Base-by-base conservation (phyloP, 208 protist genomes). In the Crithidia thermophila region DNA sequence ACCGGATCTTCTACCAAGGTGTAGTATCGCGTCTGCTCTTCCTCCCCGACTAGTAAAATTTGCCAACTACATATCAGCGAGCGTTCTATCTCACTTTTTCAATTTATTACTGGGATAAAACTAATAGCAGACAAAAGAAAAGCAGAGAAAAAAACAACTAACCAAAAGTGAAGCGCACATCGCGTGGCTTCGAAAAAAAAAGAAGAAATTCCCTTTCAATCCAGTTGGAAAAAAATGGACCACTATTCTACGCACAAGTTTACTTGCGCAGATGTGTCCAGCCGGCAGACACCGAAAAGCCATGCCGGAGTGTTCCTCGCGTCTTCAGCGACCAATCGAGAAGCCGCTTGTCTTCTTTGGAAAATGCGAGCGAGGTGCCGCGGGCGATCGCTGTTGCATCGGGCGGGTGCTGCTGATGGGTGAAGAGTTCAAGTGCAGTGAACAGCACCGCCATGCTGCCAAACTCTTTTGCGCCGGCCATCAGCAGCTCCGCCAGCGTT, bases 401-500 rank as follows among this genome's bases (percentile, higher is more conserved):
- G 11, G 4, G 46, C 9, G 47, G 21, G 9, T 23, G 21, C 2
- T 34, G n/a, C 18, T 34, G 36, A 3, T 64, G 25, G 14, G 21
- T 7, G n/a, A 1, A 36, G 23, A 74, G 50, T 25, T 40, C 20
- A 28, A 74, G 34, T 16, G 30, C 68, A 5, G 68, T 56, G 18
- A 67, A 25, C 11, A 74, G 40, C 5, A 52, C 60, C 14, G 20
- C 42, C 8, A 36, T 23, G 30, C 62, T 40, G 14, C 70, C 83
- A 43, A 89, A 89, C 43, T 89, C 79, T 9, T 25, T 25, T 3
- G 69, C 70, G 13, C 34, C 52, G 8, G 21, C 2, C 23, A 82
- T 30, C 0, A 73, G 9, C 0, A 80, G 39, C 6, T 52, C 40
- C 0, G 63, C 30, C 1, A 85, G 62, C 3, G 25, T 21, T 1